Evolutionary conservation across 208 protist genomes (phyloP).

Genomic region (Trypanosoma conorhini): DNA sequence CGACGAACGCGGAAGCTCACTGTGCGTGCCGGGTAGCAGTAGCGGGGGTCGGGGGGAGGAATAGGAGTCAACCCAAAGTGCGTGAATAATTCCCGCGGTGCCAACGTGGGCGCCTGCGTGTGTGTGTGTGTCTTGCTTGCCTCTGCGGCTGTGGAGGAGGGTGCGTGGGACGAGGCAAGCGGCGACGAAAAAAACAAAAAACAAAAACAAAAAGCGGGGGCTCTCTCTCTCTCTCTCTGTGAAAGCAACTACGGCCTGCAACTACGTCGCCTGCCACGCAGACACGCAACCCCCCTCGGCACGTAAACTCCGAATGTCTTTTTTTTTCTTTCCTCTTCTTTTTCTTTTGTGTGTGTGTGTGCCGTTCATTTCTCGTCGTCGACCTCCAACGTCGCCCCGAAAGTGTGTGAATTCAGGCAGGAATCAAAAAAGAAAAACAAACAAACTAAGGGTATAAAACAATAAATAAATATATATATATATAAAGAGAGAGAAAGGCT

Average conservation of each 20-base stretch:
- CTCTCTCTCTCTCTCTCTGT: no score
- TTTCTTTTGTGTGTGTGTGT: slow-evolving; percentile 6
- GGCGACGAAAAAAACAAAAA: background rate
- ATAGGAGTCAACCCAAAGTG: background rate
- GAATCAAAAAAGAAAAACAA: background rate
- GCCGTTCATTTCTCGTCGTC: background rate
- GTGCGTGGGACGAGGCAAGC: background rate
- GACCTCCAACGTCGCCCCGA: background rate
- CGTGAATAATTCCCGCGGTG: background rate
- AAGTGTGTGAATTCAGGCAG: slow-evolving; percentile 2
- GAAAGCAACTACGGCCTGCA: no score
- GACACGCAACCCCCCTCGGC: no score
- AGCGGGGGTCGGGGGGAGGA: background rate
- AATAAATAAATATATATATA: slow-evolving; percentile 4
- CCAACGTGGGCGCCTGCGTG: background rate
- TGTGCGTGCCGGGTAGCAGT: no score
- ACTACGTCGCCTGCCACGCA: no score
- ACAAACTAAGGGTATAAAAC: background rate
- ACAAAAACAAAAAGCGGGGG: background rate
- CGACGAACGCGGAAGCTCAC: no score
- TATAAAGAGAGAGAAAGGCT: background rate
- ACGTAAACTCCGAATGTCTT: background rate
- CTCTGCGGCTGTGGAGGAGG: background rate
- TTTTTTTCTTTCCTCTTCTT: slow-evolving; percentile 26
- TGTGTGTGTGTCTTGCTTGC: background rate